phyloP scores from a whole-genome alignment of 805 yeast species.

The Ogataea pini region DNA sequence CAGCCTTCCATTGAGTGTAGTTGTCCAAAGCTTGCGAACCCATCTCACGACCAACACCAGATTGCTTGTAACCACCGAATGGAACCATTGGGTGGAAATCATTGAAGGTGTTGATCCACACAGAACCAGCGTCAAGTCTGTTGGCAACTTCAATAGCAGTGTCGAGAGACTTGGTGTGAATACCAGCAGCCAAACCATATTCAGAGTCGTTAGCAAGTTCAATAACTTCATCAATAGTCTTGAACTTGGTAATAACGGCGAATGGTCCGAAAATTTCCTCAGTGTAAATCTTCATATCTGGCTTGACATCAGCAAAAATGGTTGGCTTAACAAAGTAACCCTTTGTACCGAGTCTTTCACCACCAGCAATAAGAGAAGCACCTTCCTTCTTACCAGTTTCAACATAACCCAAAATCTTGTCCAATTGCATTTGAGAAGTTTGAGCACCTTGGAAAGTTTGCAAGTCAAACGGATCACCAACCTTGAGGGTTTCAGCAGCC shows the following conservation, averaged over 20 bases:
- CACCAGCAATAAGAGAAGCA: constrained; percentile 70
- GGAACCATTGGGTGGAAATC: constrained; percentile 76
- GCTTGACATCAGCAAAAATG: constrained; percentile 65
- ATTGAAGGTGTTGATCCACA: constrained; percentile 80
- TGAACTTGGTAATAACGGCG: constrained; percentile 67
- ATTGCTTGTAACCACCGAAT: constrained; percentile 79
- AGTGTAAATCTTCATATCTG: constrained; percentile 60
- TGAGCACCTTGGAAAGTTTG: constrained; percentile 76
- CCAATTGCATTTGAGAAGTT: constrained; percentile 67
- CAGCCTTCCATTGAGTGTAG: constrained; percentile 75
- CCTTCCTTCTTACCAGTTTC: constrained; percentile 67
- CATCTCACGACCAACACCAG: constrained; percentile 87
- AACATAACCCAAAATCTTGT: constrained; percentile 67
- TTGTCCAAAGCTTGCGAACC: constrained; percentile 75
- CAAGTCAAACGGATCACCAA: constrained; percentile 76
- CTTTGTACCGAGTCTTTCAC: constrained; percentile 61
- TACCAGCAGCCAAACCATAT: constrained; percentile 81
- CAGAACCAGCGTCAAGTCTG: constrained; percentile 71
- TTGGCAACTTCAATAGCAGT: constrained; percentile 64
- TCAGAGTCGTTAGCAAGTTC: constrained; percentile 67
- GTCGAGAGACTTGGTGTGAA: constrained; percentile 64
- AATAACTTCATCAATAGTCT: constrained; percentile 66
- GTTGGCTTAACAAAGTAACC: constrained; percentile 78
- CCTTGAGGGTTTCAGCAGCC: constrained; percentile 60
- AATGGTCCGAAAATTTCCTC: constrained; percentile 86